Percentiles rank a stretch among this genome's conserved stretches.
These are phyloP conservation scores for Botrytis tulipae DNA, from an alignment of 2,329 filamentous ascomycete species.

Conservation along the genomic window DNA sequence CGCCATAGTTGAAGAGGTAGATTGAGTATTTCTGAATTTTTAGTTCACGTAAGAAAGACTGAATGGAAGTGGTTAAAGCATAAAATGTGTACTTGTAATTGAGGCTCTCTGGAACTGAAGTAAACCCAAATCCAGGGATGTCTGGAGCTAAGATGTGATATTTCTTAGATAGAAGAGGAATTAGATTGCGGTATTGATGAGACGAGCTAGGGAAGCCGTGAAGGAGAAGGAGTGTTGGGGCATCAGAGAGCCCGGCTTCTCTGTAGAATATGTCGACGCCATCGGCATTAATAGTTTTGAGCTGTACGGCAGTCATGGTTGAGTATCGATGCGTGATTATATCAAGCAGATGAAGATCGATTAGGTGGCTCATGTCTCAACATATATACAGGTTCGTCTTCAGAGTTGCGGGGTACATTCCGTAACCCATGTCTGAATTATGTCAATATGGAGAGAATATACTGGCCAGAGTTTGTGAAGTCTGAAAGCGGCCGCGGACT, in stretches of 20 bases:
- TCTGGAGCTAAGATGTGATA: conserved; percentile 55
- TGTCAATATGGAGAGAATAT: neutral
- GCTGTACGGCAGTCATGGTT: neutral
- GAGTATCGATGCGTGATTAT: neutral
- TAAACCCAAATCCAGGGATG: conserved; percentile 60
- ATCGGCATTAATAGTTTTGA: conserved; percentile 33
- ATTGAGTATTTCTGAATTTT: conserved; percentile 49
- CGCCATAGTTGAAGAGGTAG: conserved; percentile 64
- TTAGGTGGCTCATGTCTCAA: conserved; percentile 6
- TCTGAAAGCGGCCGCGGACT: neutral
- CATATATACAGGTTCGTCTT: neutral
- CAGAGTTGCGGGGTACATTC: neutral
- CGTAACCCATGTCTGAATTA: neutral
- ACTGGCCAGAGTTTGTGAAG: neutral
- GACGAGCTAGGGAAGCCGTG: conserved; percentile 49
- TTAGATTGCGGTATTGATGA: conserved; percentile 46
- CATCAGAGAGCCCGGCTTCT: conserved; percentile 36
- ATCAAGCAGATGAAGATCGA: neutral
- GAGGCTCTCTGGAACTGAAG: conserved; percentile 47
- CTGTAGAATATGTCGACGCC: conserved; percentile 46
- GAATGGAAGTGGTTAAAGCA: conserved; percentile 48
- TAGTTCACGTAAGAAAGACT: conserved; percentile 49
- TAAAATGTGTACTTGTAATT: conserved; percentile 55
- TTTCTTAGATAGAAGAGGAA: conserved; percentile 42
- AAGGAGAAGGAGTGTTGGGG: conserved; percentile 44